phyloP scores from a whole-genome alignment of 441 rosid species.

The Erodium chrysanthum region DNA sequence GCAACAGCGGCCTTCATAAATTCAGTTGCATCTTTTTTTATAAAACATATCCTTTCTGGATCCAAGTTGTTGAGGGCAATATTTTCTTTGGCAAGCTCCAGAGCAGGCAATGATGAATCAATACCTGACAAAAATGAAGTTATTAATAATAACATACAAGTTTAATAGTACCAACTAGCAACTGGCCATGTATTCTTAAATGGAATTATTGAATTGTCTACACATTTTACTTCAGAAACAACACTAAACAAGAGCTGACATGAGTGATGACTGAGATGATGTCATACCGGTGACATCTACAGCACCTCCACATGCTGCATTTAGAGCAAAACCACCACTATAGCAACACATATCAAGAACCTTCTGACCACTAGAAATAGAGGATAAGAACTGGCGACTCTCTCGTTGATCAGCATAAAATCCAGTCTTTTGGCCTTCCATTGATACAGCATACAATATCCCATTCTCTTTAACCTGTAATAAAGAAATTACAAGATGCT shows the following conservation, averaged over 20 bases:
- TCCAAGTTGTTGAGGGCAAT: conserved; percentile 56
- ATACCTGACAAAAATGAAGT: conserved; percentile 36
- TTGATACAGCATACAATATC: conserved; percentile 52
- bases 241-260: background rate
- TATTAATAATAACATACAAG: background rate
- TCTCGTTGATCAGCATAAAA: conserved; percentile 86
- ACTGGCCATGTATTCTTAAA: background rate
- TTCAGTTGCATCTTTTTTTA: conserved; percentile 58
- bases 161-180: background rate
- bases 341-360: conserved; percentile 88
- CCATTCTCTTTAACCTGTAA: conserved; percentile 66
- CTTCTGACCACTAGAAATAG: conserved; percentile 50
- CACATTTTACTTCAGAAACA: background rate
- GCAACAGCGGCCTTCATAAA: conserved; percentile 73
- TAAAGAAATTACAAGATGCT: conserved; percentile 8
- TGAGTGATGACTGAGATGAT: background rate
- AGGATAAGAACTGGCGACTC: conserved; percentile 54
- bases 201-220: background rate
- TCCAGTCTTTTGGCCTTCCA: conserved; percentile 78
- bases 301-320: conserved; percentile 67
- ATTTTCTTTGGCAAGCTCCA: conserved; percentile 82
- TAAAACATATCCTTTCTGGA: conserved; percentile 46
- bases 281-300: conserved; percentile 40
- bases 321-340: conserved; percentile 78
- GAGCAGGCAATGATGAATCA: conserved; percentile 70